Percentiles rank a stretch among this genome's conserved stretches.
These are phyloP conservation scores for Suillus hirtellus DNA, from an alignment of 768 basidiomycete genomes.

Conservation along the genomic window DNA sequence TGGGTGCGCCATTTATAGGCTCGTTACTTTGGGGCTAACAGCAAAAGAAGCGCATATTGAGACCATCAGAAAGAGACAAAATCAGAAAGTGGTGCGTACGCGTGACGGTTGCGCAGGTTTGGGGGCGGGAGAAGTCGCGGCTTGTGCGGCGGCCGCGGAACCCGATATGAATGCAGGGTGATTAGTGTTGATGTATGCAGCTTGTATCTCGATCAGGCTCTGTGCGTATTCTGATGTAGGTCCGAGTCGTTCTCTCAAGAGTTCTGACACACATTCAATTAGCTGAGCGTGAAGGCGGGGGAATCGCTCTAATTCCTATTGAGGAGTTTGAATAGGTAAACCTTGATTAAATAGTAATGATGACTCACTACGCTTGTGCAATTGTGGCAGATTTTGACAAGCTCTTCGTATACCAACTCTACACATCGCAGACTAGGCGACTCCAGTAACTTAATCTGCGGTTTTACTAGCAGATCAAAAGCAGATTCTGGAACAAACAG, in stretches of 20 bases:
- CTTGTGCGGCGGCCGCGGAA: conserved; percentile 62
- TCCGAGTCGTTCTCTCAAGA: conserved; percentile 91
- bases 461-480: conserved; percentile 95
- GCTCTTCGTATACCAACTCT: conserved; percentile 96
- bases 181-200: conserved; percentile 99
- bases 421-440: conserved; percentile 94
- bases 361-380: conserved; percentile 83
- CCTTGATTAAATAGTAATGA: not conserved
- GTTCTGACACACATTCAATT: conserved; percentile 95
- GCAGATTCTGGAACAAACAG: conserved; percentile 97
- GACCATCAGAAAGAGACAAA: conserved; percentile 16
- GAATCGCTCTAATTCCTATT: conserved; percentile 92
- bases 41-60: conserved; percentile 17
- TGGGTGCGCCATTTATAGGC: conserved; percentile 52
- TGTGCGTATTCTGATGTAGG: conserved; percentile 97
- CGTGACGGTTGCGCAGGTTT: conserved; percentile 48
- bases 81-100: conserved; percentile 42
- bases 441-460: conserved; percentile 95
- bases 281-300: conserved; percentile 90
- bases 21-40: conserved; percentile 65
- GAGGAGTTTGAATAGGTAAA: conserved; percentile 2
- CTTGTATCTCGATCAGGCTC: conserved; percentile 94
- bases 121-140: conserved; percentile 41
- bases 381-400: conserved; percentile 99
- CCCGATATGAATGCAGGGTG: conserved; percentile 92